Conservation (phyloP, 345 rosid species). For the Linum trigynum region DNA sequence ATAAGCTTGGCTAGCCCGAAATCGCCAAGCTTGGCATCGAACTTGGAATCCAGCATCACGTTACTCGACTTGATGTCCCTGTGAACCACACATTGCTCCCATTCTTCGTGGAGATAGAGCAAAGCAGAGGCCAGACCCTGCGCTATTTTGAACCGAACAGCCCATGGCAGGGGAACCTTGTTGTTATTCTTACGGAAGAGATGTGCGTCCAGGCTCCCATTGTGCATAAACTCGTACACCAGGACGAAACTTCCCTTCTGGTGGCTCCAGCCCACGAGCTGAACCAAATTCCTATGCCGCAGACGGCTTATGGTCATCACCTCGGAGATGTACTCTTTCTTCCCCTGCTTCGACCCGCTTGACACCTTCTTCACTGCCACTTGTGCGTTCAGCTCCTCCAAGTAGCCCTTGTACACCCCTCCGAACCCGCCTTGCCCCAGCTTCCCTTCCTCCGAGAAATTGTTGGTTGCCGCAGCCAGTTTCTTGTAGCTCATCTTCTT, state of each 20-base stretch:
- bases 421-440: conserved; percentile 27
- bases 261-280: conserved; percentile 25
- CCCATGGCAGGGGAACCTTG: neutral
- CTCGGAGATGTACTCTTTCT: conserved; percentile 19
- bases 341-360: conserved; percentile 17
- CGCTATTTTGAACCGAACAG: neutral
- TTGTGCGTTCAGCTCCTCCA: conserved; percentile 3
- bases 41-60: conserved; percentile 17
- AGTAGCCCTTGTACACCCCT: conserved; percentile 16
- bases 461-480: conserved; percentile 13
- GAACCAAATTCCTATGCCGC: conserved; percentile 25
- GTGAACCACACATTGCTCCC: conserved; percentile 22
- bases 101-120: conserved; percentile 20
- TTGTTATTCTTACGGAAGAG: conserved; percentile 7
- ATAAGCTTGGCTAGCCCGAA: conserved; percentile 31
- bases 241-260: conserved; percentile 14
- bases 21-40: conserved; percentile 29
- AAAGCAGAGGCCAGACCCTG: conserved; percentile 21
- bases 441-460: conserved; percentile 14
- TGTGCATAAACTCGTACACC: conserved; percentile 15
- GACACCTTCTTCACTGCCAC: conserved; percentile 22
- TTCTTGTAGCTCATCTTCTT: conserved; percentile 15
- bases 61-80: conserved; percentile 27
- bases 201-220: conserved; percentile 15
- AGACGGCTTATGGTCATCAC: conserved; percentile 23